Evolutionary conservation across 805 yeast species (phyloP), one percentile per base, ranked within the genome.

Genomic region (Cephaloascus albidus): DNA sequence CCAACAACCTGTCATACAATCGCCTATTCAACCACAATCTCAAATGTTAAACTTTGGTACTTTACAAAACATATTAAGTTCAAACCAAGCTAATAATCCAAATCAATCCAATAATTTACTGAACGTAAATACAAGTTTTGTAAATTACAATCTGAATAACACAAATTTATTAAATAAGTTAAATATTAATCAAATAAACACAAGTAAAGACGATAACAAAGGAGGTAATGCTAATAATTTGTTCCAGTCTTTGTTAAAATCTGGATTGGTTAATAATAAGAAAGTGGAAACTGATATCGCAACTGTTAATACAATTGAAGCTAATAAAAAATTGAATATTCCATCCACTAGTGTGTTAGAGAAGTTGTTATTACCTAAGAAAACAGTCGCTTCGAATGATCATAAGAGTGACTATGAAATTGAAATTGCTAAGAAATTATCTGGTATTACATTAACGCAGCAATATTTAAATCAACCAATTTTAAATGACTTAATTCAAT

Each of bases 231-330:
- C 62, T 8, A 57, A 54, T 32, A 53, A 53, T 23, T 40, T 68
- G 20, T 67, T 68, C 44, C 50, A 56, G 16, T 51, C 54, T 17
- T 54, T 68, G 31, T 43, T 67, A 5, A 49, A 53, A 8, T 52
- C 60, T 3, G 73, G 73, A 3, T 53, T 68, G 35, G 63, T 68
- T 3, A 54, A 54, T 23, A 57, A 36, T 10, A 37, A 16, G 20
- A 10, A 23, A 27, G 16, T 20, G 15, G 30, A 36, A 18, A 30
- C 6, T 28, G 20, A 18, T 20, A 20, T 23, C 23, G 3, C 35
- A 17, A 19, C 33, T 27, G 3, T n/a, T 36, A 18, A 36, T 41
- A 33, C 46, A 44, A 5, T 12, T 40, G n/a, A 32, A 38, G 28
- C 12, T 8, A 23, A 23, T 23, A 12, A 6, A 23, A 8, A 6